These are phyloP conservation scores for Trichoderma afroharzianum DNA, from an alignment of 2,329 filamentous ascomycete species.

Conservation along the genomic window DNA sequence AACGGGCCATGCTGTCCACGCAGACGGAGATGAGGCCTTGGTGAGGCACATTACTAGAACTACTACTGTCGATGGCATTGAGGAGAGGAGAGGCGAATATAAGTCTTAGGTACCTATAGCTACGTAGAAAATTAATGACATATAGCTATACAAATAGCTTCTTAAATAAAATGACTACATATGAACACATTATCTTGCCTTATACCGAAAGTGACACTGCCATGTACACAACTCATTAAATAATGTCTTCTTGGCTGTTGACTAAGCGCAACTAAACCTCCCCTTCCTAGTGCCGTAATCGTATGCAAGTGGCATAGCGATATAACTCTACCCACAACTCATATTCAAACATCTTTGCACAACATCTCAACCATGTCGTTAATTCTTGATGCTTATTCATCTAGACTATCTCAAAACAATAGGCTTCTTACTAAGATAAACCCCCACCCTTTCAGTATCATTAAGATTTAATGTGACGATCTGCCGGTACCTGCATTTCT, in stretches of 20 bases:
- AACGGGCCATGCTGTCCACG: constrained; percentile 40
- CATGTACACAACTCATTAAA: background rate
- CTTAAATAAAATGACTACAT: background rate
- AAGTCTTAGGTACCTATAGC: background rate
- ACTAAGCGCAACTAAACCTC: background rate
- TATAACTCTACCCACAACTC: background rate
- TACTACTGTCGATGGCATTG: background rate
- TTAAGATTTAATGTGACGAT: background rate
- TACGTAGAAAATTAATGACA: background rate
- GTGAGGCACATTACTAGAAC: constrained; percentile 20
- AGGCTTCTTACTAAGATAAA: background rate
- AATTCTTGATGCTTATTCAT: constrained; percentile 6
- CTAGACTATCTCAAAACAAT: background rate
- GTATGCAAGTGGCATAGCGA: background rate
- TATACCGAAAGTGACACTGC: background rate
- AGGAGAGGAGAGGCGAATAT: background rate
- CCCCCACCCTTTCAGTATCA: background rate
- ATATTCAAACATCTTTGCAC: background rate
- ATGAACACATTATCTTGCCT: background rate
- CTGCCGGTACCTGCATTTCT: constrained; percentile 1
- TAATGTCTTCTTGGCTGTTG: background rate
- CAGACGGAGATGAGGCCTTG: constrained; percentile 21
- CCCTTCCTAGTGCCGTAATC: background rate
- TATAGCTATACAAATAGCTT: background rate
- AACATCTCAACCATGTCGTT: background rate